Evolutionary conservation across 1,284 basidiomycete genomes (phyloP).

Genomic region (Pseudozyma hubeiensis): DNA sequence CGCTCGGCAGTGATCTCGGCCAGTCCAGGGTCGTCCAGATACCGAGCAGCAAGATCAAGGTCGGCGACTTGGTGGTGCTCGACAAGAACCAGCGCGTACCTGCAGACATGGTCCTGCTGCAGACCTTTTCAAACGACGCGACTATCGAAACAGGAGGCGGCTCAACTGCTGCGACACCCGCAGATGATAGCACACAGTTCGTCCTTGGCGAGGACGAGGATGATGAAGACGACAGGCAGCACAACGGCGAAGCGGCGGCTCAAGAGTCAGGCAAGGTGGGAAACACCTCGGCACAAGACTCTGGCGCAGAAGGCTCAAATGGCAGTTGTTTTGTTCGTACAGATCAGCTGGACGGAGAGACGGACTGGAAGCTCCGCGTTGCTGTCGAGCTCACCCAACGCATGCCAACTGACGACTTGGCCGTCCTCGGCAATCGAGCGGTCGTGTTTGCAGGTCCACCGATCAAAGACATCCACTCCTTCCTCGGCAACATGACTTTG

Average conservation of each 20-base stretch:
- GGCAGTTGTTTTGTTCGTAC: slow-evolving; percentile 98
- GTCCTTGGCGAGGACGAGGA: slow-evolving; percentile 56
- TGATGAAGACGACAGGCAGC: slow-evolving; percentile 15
- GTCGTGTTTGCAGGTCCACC: slow-evolving; percentile 82
- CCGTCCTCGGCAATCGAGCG: slow-evolving; percentile 71
- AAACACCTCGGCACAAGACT: background rate
- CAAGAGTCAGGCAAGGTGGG: background rate
- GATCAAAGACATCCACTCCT: slow-evolving; percentile 95
- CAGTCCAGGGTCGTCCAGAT: slow-evolving; percentile 49
- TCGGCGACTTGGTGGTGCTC: slow-evolving; percentile 89
- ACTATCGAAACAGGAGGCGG: slow-evolving; percentile 22
- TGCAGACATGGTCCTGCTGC: slow-evolving; percentile 89
- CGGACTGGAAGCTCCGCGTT: slow-evolving; percentile 96
- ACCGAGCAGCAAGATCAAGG: slow-evolving; percentile 87
- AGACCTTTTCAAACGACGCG: slow-evolving; percentile 73
- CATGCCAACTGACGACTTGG: slow-evolving; percentile 76
- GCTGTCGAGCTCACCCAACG: slow-evolving; percentile 87
- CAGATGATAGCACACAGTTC: slow-evolving; percentile 32
- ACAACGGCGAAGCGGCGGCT: slow-evolving; percentile 4
- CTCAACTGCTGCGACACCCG: slow-evolving; percentile 14
- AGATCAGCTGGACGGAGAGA: slow-evolving; percentile 98
- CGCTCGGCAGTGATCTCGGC: slow-evolving; percentile 33
- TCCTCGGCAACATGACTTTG: slow-evolving; percentile 90
- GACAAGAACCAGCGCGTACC: slow-evolving; percentile 98
- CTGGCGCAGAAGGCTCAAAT: slow-evolving; percentile 73